Percentiles rank a stretch among this genome's conserved stretches.
Evolutionary conservation across 139 green algal genomes (phyloP).

Genomic region (Astrephomene gubernaculifera): DNA sequence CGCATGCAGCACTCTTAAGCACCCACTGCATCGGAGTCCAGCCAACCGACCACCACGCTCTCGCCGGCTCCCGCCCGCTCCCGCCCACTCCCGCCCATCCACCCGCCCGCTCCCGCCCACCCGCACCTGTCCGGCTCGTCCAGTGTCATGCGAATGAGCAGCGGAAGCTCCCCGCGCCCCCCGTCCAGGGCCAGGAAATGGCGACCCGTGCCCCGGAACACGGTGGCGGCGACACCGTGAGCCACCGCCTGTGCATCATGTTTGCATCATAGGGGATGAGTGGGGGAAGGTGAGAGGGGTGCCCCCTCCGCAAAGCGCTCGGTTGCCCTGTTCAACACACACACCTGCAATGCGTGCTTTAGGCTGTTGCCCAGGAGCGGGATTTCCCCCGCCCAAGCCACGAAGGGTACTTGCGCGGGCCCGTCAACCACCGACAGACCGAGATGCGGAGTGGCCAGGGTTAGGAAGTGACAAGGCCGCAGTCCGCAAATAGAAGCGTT

Average conservation of each 20-base stretch:
- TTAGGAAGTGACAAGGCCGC: conserved; percentile 43
- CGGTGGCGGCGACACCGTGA: neutral
- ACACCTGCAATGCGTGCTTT: conserved; percentile 17
- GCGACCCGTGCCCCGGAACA: conserved; percentile 44
- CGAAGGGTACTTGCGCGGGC: conserved; percentile 42
- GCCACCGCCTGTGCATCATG: neutral
- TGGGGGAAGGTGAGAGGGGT: neutral
- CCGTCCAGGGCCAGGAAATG: conserved; percentile 52
- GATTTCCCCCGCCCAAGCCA: conserved; percentile 27
- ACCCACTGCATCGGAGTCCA: too few species aligned
- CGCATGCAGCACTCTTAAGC: too few species aligned
- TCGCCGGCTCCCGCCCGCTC: too few species aligned
- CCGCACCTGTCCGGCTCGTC: conserved; percentile 23
- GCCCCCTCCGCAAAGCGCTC: too few species aligned
- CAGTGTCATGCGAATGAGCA: conserved; percentile 17
- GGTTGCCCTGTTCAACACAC: neutral
- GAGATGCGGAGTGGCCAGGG: conserved; percentile 59
- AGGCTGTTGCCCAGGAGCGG: conserved; percentile 13
- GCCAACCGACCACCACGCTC: too few species aligned
- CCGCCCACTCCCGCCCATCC: neutral
- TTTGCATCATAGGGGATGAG: neutral
- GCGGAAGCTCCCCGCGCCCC: conserved; percentile 9
- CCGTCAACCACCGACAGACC: conserved; percentile 39
- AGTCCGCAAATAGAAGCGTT: conserved; percentile 44
- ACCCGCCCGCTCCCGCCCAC: neutral